Conservation (phyloP, 176 grass and related monocot species). For the Bromus sterilis region DNA sequence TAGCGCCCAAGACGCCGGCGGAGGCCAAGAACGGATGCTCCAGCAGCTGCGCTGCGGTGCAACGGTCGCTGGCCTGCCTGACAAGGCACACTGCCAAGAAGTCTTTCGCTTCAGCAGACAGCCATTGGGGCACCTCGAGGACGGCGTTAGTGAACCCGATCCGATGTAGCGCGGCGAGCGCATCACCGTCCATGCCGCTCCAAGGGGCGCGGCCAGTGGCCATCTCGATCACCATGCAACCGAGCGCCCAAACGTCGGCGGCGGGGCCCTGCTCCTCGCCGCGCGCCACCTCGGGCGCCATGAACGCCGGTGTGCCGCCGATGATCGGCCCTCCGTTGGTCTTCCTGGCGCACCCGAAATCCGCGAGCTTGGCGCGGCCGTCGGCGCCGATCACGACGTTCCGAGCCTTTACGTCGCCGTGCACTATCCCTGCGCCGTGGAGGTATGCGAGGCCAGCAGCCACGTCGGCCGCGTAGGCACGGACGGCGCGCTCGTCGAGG, state of each 20-base stretch:
- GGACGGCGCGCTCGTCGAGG: slow-evolving; percentile 23
- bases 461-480: slow-evolving; percentile 22
- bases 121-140: slow-evolving; percentile 37
- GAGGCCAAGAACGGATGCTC: slow-evolving; percentile 48
- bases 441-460: slow-evolving; percentile 44
- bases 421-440: slow-evolving; percentile 32
- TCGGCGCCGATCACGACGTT: slow-evolving; percentile 61
- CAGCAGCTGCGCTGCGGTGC: slow-evolving; percentile 48
- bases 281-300: slow-evolving; percentile 84
- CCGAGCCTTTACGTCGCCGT: slow-evolving; percentile 75
- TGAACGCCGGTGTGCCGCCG: slow-evolving; percentile 77
- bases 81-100: neutral
- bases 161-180: slow-evolving; percentile 39
- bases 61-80: neutral
- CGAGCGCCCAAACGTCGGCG: slow-evolving; percentile 73
- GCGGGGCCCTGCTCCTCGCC: slow-evolving; percentile 54
- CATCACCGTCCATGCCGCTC: slow-evolving; percentile 10
- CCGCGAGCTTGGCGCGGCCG: slow-evolving; percentile 59
- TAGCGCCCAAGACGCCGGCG: neutral
- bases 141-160: slow-evolving; percentile 52
- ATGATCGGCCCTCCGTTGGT: neutral
- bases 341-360: slow-evolving; percentile 57
- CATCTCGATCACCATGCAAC: slow-evolving; percentile 59
- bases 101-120: slow-evolving; percentile 34
- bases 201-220: slow-evolving; percentile 51